phyloP scores from a whole-genome alignment of 805 yeast species.

The Blastobotrys muscicola region DNA sequence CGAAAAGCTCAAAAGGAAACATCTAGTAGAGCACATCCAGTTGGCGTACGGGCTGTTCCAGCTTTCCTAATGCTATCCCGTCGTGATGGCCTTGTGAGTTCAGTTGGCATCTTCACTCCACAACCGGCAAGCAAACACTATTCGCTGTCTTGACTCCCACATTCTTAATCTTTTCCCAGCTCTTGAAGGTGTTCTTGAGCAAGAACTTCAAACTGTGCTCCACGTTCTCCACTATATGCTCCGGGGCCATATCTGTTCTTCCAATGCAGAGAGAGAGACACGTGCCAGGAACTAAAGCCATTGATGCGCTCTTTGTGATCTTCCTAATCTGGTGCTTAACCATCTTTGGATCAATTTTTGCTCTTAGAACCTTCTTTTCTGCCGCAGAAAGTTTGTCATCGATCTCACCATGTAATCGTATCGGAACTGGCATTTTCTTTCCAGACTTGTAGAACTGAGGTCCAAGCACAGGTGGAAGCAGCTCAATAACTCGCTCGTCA shows the following conservation, averaged over 20 bases:
- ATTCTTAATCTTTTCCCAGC: conserved; percentile 43
- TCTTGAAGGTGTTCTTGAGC: conserved; percentile 31
- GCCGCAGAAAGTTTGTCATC: conserved; percentile 15
- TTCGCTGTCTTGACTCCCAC: conserved; percentile 57
- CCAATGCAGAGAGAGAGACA: conserved; percentile 57
- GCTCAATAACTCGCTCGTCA: conserved; percentile 57
- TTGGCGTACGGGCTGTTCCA: no score
- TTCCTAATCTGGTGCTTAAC: conserved; percentile 56
- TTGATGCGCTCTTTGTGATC: conserved; percentile 53
- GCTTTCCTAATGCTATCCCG: no score
- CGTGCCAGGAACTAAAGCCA: conserved; percentile 53
- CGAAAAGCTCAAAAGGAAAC: no score
- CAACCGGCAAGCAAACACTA: conserved; percentile 52
- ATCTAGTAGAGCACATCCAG: no score
- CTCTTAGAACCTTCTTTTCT: conserved; percentile 22
- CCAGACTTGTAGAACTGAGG: conserved; percentile 52
- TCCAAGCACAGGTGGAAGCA: conserved; percentile 51
- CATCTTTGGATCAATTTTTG: conserved; percentile 48
- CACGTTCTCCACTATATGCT: conserved; percentile 42
- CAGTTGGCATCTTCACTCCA: no score
- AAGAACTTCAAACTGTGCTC: conserved; percentile 43
- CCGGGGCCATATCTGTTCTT: conserved; percentile 35
- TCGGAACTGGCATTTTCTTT: conserved; percentile 57
- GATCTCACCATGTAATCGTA: conserved; percentile 40
- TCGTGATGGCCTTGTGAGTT: no score